These are phyloP conservation scores for Trichoderma harzianum DNA, from an alignment of 2,329 filamentous ascomycete species.

Conservation along the genomic window DNA sequence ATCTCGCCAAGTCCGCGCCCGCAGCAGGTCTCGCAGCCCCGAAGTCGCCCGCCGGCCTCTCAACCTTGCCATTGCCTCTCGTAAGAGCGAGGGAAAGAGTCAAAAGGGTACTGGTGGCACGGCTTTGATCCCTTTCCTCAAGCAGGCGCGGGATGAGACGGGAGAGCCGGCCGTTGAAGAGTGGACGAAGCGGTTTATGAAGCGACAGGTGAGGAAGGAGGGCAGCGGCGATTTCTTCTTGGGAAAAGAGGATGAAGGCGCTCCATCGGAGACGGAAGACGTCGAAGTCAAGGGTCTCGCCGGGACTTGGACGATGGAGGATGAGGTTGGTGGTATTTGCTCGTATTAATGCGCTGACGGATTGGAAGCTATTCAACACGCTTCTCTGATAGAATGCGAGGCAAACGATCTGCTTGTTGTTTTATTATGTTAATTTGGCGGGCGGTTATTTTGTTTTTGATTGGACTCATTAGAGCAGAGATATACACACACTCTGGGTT, in stretches of 20 bases:
- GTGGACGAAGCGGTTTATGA: conserved; percentile 59
- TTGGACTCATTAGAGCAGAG: background rate
- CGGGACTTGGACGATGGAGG: conserved; percentile 85
- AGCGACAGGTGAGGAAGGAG: conserved; percentile 45
- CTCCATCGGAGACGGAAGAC: conserved; percentile 40
- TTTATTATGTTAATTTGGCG: too few species aligned
- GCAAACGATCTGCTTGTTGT: background rate
- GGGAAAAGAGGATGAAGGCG: conserved; percentile 47
- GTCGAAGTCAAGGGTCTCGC: conserved; percentile 65
- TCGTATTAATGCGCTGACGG: conserved; percentile 38
- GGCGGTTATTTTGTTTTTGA: background rate
- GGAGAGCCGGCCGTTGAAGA: conserved; percentile 79
- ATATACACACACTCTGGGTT: background rate
- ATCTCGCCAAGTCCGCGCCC: conserved; percentile 67
- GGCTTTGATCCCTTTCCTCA: conserved; percentile 89
- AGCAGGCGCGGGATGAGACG: conserved; percentile 95
- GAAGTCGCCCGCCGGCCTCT: conserved; percentile 47
- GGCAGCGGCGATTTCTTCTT: conserved; percentile 57
- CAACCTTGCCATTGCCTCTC: conserved; percentile 62
- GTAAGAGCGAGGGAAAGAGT: conserved; percentile 50
- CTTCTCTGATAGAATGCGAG: background rate
- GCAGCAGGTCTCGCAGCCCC: conserved; percentile 58
- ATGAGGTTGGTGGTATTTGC: conserved; percentile 65
- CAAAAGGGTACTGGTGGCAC: conserved; percentile 91
- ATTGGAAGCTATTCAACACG: background rate